Base-by-base conservation (phyloP, 352 stramenopile genomes). In the Elongisporangium undulatum region DNA sequence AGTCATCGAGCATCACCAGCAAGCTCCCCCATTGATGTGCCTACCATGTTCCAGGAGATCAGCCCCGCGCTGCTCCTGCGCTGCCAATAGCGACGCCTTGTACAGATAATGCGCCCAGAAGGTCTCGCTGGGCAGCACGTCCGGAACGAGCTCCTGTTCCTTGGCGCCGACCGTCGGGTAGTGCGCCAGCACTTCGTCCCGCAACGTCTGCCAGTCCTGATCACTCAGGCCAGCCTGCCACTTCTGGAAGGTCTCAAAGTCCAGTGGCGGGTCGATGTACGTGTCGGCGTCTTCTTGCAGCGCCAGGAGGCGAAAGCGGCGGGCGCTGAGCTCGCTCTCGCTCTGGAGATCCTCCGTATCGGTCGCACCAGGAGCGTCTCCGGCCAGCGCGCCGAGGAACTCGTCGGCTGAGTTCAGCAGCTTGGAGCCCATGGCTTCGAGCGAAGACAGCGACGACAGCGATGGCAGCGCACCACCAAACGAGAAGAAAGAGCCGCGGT, bases 31-130 rank as follows among this genome's bases (percentile, higher is more conserved):
- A 20, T 17, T 12, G 52, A 24, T 2, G 13, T 29, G 64, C 74
- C 48, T 53, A 88, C 78, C 81, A 38, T 89, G 78, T 53, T 89
- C 76, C 7, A 91, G 59, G 53, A 91, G 51, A 39, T 88, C 70
- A 0, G 81, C 81, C 48, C 79, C 73, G 3, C 79, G 78, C 58
- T 89, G 68, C 57, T 91, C 79, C 55, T 91, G 81, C 3, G 81
- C 81, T 17, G 81, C 79, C 34, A 91, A 48, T 7, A 87, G 66
- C 54, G 78, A 87, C 19, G 79, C 78, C 61, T 91, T 91, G 72
- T 89, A 91, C 22, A 91, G 73, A 56, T 91, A 91, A 51, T 91
- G 72, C 0, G 66, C 59, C 81, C 81, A 91, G 45, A 91, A 91
- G 49, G 74, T 62, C 19, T 87, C 77, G 3, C 55, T 65, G 17